Conservation (phyloP, 805 yeast species). For the Candida ovalis region DNA sequence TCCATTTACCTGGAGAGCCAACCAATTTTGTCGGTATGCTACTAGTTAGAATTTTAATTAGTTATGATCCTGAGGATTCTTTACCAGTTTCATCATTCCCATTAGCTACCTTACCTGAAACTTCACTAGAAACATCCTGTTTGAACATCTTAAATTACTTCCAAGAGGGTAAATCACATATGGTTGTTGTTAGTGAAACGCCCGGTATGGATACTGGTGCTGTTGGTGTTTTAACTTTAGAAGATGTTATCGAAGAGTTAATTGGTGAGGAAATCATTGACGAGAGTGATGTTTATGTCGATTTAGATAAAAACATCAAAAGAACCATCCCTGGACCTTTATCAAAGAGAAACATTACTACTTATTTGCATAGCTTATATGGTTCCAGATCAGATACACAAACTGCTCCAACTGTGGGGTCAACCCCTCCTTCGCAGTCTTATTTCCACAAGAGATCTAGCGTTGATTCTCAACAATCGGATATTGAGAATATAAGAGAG, state of each 20-base stretch:
- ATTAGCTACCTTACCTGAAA: constrained; percentile 93
- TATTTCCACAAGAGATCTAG: constrained; percentile 17
- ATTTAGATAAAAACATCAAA: constrained; percentile 83
- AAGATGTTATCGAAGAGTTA: constrained; percentile 96
- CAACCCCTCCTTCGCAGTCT: constrained; percentile 7
- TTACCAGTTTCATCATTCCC: constrained; percentile 91
- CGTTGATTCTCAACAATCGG: constrained; percentile 10
- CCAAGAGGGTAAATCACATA: constrained; percentile 97
- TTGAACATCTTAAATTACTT: constrained; percentile 90
- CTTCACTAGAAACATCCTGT: constrained; percentile 87
- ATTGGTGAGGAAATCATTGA: constrained; percentile 98
- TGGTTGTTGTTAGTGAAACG: constrained; percentile 84
- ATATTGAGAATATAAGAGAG: neutral
- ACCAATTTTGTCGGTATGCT: constrained; percentile 92
- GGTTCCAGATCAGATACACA: constrained; percentile 11
- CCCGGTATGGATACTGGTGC: constrained; percentile 86
- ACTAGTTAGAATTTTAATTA: constrained; percentile 83
- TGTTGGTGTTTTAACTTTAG: constrained; percentile 85
- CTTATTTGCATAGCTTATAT: constrained; percentile 63
- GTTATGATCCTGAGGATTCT: constrained; percentile 96
- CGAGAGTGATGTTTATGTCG: constrained; percentile 91
- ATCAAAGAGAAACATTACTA: constrained; percentile 62
- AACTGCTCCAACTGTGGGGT: constrained; percentile 1
- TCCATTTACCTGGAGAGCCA: constrained; percentile 86
- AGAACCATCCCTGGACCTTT: constrained; percentile 73